Evolutionary conservation across 352 stramenopile species (phyloP).

Genomic region (Lagenidium giganteum): DNA sequence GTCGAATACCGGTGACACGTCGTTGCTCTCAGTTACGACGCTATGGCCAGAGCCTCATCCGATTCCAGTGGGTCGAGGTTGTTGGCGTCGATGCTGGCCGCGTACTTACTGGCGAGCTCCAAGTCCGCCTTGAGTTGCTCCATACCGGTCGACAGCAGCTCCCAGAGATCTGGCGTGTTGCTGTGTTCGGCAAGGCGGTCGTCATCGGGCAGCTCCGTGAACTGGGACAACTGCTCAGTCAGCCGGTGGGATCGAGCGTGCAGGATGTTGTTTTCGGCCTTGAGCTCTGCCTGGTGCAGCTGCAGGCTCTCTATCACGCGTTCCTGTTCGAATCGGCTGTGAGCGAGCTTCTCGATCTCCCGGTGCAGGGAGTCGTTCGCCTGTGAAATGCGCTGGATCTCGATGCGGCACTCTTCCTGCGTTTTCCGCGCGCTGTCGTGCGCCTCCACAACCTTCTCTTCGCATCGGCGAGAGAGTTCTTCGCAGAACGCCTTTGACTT

Average conservation of each 20-base stretch:
- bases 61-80: conserved; percentile 23
- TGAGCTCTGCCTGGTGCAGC: conserved; percentile 67
- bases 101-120: conserved; percentile 84
- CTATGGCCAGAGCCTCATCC: conserved; percentile 50
- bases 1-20: not conserved
- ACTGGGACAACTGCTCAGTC: conserved; percentile 79
- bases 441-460: conserved; percentile 55
- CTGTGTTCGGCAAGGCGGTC: conserved; percentile 53
- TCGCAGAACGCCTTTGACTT: conserved; percentile 61
- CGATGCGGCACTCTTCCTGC: conserved; percentile 56
- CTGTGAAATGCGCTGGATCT: conserved; percentile 54
- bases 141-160: conserved; percentile 83
- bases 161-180: conserved; percentile 74
- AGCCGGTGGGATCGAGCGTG: conserved; percentile 69
- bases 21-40: conserved; percentile 22
- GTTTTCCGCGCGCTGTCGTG: conserved; percentile 57
- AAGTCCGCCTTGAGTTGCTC: conserved; percentile 86
- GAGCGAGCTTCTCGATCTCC: conserved; percentile 60
- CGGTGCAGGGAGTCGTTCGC: conserved; percentile 52
- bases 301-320: conserved; percentile 58
- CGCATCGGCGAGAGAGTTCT: conserved; percentile 49
- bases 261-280: conserved; percentile 84
- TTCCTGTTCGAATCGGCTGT: conserved; percentile 63
- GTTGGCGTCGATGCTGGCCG: conserved; percentile 66
- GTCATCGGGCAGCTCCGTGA: conserved; percentile 72